Evolutionary conservation across 352 stramenopile species (phyloP), one percentile per base, ranked within the genome.

Genomic region (Pythium phragmiticola): DNA sequence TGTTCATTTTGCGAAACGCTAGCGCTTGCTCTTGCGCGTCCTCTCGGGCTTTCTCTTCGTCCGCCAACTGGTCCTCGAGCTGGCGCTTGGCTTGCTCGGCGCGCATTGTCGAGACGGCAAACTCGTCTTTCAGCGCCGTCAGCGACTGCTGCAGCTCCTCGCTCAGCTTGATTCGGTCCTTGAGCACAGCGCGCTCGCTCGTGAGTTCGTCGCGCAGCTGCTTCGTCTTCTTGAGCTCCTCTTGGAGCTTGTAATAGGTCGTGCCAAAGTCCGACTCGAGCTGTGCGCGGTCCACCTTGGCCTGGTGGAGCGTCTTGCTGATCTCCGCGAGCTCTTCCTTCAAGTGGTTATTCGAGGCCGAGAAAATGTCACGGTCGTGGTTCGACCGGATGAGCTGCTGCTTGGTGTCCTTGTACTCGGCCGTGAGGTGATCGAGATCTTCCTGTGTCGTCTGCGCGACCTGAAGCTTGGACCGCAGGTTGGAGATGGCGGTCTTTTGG

Each of bases 1-100:
- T 92, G 68, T 90, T 92, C 21, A 81, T 65, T 33, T 85, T 84
- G 48, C 82, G 78, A 55, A 91, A 84, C 48, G 89, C 82, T 28
- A 92, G 59, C 42, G 83, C 89, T 48, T 90, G 73, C 43, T 94
- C 82, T 53, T 94, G 84, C 52, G 84, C 73, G 39, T 91, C 82
- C 52, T 92, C 84, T 4, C 79, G 58, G 33, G 73, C 69, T 16
- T 79, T 78, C 58, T 94, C 84, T 53, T 94, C 84, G 56, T 89
- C 81, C 39, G 81, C 76, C 8, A 94, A 73, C 47, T 92, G 82
- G 66, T 94, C 84, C 70, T 94, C 82, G 2, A 92, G 58, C 47
- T 90, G 78, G 2, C 84, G 79, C 51, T 90, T 94, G 3, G 77
- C 87, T 47, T 91, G 80, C 21, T 90, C 81, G 16, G 79, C 85